phyloP scores from a whole-genome alignment of 2,329 filamentous ascomycete genomes.

The Trichoderma harzianum region DNA sequence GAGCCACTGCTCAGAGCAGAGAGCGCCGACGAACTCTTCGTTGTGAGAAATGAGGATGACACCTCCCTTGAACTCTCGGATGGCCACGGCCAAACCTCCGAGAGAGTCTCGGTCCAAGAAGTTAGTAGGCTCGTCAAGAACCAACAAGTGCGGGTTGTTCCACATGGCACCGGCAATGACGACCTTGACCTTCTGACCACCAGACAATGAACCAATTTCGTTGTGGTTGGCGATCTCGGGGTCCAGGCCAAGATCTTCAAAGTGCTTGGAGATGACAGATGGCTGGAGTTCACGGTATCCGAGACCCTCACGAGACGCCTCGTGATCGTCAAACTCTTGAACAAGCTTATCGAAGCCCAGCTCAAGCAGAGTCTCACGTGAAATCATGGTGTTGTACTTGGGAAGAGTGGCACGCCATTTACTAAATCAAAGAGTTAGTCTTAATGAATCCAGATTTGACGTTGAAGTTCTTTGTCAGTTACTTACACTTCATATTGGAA shows the following conservation, averaged over 20 bases:
- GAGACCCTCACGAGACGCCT: constrained; percentile 96
- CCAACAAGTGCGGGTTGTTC: constrained; percentile 97
- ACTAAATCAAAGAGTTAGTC: constrained; percentile 34
- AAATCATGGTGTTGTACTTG: constrained; percentile 90
- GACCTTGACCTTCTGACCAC: constrained; percentile 98
- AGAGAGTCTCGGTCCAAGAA: constrained; percentile 98
- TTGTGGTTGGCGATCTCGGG: constrained; percentile 99
- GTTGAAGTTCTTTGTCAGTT: background rate
- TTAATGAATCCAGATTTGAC: background rate
- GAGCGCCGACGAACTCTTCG: constrained; percentile 94
- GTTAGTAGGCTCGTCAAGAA: constrained; percentile 98
- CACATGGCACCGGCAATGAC: constrained; percentile 95
- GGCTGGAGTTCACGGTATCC: constrained; percentile 93
- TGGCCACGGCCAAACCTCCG: constrained; percentile 93
- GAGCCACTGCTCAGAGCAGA: constrained; percentile 96
- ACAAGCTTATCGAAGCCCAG: constrained; percentile 89
- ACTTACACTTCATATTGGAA: constrained; percentile 94
- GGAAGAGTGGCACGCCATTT: constrained; percentile 90
- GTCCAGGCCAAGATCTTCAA: constrained; percentile 92
- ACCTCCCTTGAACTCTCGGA: constrained; percentile 96
- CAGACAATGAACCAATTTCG: constrained; percentile 91
- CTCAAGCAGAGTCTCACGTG: constrained; percentile 82
- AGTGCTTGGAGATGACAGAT: constrained; percentile 94
- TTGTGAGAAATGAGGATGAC: constrained; percentile 99
- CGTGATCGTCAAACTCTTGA: constrained; percentile 98